A percentile compares a stretch with the other conserved stretches of the same genome.
Evolutionary conservation across 202 grass and related monocot genomes (phyloP).

Genomic region (Schoenoplectus triqueter): DNA sequence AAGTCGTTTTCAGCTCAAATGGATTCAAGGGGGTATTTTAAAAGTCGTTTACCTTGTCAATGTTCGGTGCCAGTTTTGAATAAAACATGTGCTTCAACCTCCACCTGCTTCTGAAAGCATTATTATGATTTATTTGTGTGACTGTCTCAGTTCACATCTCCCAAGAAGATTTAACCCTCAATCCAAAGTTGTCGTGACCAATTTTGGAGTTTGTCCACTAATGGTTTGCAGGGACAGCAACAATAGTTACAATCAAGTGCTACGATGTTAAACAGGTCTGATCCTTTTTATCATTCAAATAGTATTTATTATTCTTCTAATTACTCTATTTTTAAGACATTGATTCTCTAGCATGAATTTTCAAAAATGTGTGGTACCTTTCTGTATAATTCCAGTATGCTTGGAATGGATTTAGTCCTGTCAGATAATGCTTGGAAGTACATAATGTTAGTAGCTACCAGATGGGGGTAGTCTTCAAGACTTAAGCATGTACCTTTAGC

Average conservation of each 20-base stretch:
- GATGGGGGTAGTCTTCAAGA: conserved; percentile 31
- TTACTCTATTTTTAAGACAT: neutral
- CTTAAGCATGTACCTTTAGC: conserved; percentile 35
- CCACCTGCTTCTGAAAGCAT: conserved; percentile 29
- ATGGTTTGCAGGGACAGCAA: conserved; percentile 32
- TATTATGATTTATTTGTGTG: neutral
- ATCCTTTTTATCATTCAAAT: conserved; percentile 35
- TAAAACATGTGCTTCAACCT: neutral
- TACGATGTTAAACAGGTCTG: conserved; percentile 29
- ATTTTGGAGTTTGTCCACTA: conserved; percentile 24
- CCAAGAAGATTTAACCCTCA: conserved; percentile 4
- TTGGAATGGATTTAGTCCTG: conserved; percentile 23
- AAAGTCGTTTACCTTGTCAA: conserved; percentile 16
- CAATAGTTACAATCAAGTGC: conserved; percentile 21
- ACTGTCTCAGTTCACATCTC: conserved; percentile 6
- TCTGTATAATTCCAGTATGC: conserved; percentile 31
- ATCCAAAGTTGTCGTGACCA: neutral
- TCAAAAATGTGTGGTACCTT: conserved; percentile 20
- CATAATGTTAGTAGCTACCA: neutral
- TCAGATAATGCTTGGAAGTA: neutral
- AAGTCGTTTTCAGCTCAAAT: neutral
- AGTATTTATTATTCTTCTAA: conserved; percentile 30
- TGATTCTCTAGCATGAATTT: conserved; percentile 4
- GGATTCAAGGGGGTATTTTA: conserved; percentile 27
- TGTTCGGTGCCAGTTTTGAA: conserved; percentile 16